These are phyloP conservation scores for Iris macrosiphon DNA, from an alignment of 106 monocot genomes.

Conservation along the genomic window DNA sequence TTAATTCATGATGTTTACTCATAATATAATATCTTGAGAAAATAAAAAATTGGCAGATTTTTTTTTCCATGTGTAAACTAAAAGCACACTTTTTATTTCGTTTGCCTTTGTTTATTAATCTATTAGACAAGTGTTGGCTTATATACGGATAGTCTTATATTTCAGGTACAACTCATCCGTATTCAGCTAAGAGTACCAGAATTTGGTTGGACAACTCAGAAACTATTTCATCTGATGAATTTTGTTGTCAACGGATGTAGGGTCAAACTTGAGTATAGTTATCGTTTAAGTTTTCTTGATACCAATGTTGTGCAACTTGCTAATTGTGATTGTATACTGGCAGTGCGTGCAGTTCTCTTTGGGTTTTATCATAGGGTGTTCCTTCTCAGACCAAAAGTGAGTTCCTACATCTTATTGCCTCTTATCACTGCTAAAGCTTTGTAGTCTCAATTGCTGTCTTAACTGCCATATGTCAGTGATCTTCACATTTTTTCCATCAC, in stretches of 20 bases:
- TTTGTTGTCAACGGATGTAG: slow-evolving; percentile 78
- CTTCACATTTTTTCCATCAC: too few species aligned
- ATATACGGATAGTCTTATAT: slow-evolving; percentile 5
- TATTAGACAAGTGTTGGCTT: neutral
- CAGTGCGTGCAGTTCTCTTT: slow-evolving; percentile 71
- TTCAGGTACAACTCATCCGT: slow-evolving; percentile 72
- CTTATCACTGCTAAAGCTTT: neutral
- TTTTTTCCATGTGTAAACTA: too few species aligned
- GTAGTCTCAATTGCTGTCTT: neutral
- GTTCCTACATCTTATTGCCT: slow-evolving; percentile 10
- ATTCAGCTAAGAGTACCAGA: slow-evolving; percentile 81
- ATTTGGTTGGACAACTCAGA: slow-evolving; percentile 89
- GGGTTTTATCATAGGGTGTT: slow-evolving; percentile 52
- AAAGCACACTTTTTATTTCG: too few species aligned
- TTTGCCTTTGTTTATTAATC: neutral
- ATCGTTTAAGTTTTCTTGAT: neutral
- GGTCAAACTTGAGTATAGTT: slow-evolving; percentile 1
- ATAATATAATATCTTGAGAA: too few species aligned
- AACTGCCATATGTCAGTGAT: too few species aligned
- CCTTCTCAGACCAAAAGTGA: slow-evolving; percentile 49
- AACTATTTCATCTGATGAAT: slow-evolving; percentile 85
- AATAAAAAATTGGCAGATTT: too few species aligned
- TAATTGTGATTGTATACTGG: slow-evolving; percentile 6
- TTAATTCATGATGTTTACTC: too few species aligned
- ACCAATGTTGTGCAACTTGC: neutral